A percentile compares a stretch with the other conserved stretches of the same genome.
phyloP scores from a whole-genome alignment of 2,329 filamentous ascomycete genomes.

The Claviceps maximensis region DNA sequence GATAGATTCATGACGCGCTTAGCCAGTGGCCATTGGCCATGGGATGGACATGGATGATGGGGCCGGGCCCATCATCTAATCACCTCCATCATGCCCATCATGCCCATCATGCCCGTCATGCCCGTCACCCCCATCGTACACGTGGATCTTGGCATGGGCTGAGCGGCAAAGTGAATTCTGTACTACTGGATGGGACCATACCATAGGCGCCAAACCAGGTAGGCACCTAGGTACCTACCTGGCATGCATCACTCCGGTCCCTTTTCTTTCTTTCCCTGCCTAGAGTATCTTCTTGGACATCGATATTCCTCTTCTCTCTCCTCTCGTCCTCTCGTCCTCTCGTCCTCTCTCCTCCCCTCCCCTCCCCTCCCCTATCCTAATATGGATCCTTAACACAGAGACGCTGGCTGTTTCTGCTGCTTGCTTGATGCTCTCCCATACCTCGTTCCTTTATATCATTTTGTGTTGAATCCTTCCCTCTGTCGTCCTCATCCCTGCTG shows the following conservation, averaged over 20 bases:
- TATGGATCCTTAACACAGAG: neutral
- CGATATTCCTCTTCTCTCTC: neutral
- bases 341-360: neutral
- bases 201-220: neutral
- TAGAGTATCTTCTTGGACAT: neutral
- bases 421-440: neutral
- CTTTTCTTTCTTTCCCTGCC: neutral
- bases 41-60: no score
- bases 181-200: neutral
- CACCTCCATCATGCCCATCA: neutral
- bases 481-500: neutral
- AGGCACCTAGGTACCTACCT: no score
- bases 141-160: no score
- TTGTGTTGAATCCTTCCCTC: neutral
- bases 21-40: no score
- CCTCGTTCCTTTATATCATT: neutral
- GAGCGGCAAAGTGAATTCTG: neutral
- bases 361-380: neutral
- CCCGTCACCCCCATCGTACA: no score
- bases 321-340: no score
- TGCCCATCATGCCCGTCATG: no score
- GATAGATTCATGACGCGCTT: slow-evolving; percentile 1
- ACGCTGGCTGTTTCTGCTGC: neutral
- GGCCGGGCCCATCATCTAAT: neutral
- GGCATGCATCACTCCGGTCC: neutral